Conservation (phyloP, 139 green algal species). For the Eudorina sp. region DNA sequence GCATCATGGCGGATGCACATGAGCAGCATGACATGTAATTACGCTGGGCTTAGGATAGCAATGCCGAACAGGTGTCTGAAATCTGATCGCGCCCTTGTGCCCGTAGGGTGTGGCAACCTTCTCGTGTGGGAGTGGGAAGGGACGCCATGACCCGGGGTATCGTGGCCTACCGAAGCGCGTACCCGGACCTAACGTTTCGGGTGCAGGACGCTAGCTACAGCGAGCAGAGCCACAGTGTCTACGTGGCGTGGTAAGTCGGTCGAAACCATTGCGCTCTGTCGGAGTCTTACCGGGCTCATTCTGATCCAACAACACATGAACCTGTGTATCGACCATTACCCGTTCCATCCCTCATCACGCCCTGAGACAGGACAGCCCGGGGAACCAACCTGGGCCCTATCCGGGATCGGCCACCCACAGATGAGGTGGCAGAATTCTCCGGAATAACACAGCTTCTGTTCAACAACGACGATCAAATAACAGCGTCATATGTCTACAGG, state of each 20-base stretch:
- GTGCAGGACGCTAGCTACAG: not conserved
- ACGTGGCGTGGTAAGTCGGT: constrained; percentile 53
- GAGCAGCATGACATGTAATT: constrained; percentile 52
- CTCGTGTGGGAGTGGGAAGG: constrained; percentile 13
- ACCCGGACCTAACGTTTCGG: constrained; percentile 55
- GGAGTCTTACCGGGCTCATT: no score
- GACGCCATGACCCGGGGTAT: constrained; percentile 59
- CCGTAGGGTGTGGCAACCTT: constrained; percentile 21
- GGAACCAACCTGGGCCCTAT: constrained; percentile 65
- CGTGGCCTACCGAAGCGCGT: constrained; percentile 60
- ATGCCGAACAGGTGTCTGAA: no score
- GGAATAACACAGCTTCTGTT: constrained; percentile 46
- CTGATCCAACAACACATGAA: no score
- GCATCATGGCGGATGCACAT: constrained; percentile 62
- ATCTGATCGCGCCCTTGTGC: no score
- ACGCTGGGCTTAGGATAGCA: no score
- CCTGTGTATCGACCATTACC: no score
- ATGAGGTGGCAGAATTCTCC: constrained; percentile 35
- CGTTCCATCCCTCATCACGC: not conserved
- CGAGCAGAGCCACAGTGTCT: constrained; percentile 19
- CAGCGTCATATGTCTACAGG: constrained; percentile 56
- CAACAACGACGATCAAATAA: constrained; percentile 40
- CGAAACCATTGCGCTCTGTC: not conserved
- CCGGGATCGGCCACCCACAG: constrained; percentile 49
- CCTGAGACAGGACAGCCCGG: not conserved